Evolutionary conservation across 108 stramenopile species (phyloP).

Genomic region (Cyclotella kingstonii): DNA sequence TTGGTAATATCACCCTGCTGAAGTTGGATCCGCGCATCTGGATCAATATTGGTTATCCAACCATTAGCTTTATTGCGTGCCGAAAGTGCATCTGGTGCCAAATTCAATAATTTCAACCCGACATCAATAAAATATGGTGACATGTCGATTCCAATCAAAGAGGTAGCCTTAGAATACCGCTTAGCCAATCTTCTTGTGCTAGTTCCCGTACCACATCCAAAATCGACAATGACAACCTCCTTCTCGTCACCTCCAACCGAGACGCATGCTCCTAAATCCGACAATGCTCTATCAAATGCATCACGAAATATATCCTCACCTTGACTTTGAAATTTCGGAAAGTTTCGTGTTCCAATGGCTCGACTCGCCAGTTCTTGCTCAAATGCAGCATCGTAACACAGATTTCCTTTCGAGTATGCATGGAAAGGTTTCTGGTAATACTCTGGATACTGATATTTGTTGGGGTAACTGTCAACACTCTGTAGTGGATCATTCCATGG

Average conservation of each 20-base stretch:
- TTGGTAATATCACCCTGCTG: conserved; percentile 58
- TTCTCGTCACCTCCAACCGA: conserved; percentile 9
- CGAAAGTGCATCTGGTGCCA: conserved; percentile 45
- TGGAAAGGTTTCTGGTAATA: conserved; percentile 69
- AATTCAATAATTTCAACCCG: conserved; percentile 47
- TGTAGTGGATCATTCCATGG: conserved; percentile 38
- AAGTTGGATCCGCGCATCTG: conserved; percentile 61
- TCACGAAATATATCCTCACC: conserved; percentile 80
- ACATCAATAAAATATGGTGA: conserved; percentile 71
- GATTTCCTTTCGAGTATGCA: conserved; percentile 75
- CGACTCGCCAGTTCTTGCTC: conserved; percentile 75
- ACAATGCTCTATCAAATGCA: conserved; percentile 64
- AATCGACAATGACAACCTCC: conserved; percentile 49
- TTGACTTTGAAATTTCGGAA: conserved; percentile 55
- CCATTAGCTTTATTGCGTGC: conserved; percentile 29
- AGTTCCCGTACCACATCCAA: conserved; percentile 79
- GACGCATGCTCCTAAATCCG: conserved; percentile 48
- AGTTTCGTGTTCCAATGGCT: conserved; percentile 77
- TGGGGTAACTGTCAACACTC: conserved; percentile 8
- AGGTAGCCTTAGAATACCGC: conserved; percentile 55
- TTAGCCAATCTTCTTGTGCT: conserved; percentile 65
- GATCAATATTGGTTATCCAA: conserved; percentile 65
- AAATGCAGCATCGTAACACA: conserved; percentile 73
- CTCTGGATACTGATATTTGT: conserved; percentile 27
- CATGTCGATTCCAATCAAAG: conserved; percentile 64